Conservation (phyloP, 208 protist genomes). For the Lotmaria passim region DNA sequence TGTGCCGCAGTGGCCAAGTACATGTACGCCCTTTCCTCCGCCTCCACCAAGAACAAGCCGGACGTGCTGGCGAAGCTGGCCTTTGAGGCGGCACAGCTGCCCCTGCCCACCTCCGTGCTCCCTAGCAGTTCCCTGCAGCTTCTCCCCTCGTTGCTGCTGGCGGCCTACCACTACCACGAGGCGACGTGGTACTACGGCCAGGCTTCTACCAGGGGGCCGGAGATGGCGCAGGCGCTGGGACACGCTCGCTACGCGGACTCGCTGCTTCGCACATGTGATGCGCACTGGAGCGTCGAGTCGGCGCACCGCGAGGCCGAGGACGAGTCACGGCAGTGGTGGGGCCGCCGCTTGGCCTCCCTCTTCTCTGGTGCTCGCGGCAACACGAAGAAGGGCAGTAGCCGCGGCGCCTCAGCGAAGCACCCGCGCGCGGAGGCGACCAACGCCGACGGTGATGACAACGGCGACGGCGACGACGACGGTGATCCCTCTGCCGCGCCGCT, state of each 20-base stretch:
- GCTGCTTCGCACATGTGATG: constrained; percentile 43
- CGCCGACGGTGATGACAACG: background rate
- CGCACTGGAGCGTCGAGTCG: constrained; percentile 35
- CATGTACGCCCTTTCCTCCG: constrained; percentile 62
- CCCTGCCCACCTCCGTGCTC: constrained; percentile 29
- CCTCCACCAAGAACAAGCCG: constrained; percentile 44
- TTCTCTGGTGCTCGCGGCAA: background rate
- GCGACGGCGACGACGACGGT: background rate
- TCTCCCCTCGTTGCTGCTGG: constrained; percentile 59
- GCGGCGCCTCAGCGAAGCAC: background rate
- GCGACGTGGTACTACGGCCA: constrained; percentile 61
- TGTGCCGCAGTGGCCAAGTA: constrained; percentile 71
- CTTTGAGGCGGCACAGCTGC: constrained; percentile 43
- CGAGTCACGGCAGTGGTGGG: constrained; percentile 34
- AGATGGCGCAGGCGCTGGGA: constrained; percentile 68
- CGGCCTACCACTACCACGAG: constrained; percentile 68
- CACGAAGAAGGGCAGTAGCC: background rate
- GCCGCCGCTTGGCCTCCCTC: constrained; percentile 16
- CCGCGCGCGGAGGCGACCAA: background rate
- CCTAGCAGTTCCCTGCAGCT: constrained; percentile 34
- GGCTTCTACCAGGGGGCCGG: constrained; percentile 32
- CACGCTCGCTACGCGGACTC: constrained; percentile 64
- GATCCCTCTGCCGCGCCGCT: background rate
- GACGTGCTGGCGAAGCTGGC: constrained; percentile 65
- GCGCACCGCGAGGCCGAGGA: constrained; percentile 16